phyloP scores from a whole-genome alignment of 148 eudicot genomes.

The Heliosperma pusillum region DNA sequence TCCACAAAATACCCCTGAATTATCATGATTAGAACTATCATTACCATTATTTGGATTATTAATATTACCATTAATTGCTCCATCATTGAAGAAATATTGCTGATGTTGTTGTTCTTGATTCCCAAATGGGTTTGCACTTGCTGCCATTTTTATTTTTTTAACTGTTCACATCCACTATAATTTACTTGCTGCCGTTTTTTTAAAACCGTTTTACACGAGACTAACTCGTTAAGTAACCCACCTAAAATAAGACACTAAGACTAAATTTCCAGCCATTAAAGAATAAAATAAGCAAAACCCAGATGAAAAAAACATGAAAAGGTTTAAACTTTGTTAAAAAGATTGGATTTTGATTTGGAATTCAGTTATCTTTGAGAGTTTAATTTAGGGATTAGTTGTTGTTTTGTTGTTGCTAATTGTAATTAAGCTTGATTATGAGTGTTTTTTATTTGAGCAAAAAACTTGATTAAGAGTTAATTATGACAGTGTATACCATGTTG shows the following conservation, averaged over 20 bases:
- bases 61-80: neutral
- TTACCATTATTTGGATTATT: neutral
- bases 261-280: conserved; percentile 30
- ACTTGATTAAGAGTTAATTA: too few relatives aligned
- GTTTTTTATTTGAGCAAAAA: too few relatives aligned
- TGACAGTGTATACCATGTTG: too few relatives aligned
- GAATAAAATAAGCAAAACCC: conserved; percentile 14
- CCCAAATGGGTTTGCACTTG: neutral
- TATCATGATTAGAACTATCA: neutral
- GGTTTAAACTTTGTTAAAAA: conserved; percentile 6
- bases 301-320: conserved; percentile 16
- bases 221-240: too few relatives aligned
- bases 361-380: neutral
- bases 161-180: too few relatives aligned
- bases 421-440: too few relatives aligned
- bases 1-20: conserved; percentile 35
- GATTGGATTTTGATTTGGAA: conserved; percentile 9
- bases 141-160: too few relatives aligned
- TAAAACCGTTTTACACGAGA: too few relatives aligned
- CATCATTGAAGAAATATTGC: conserved; percentile 35
- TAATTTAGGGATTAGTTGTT: too few relatives aligned
- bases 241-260: neutral
- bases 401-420: too few relatives aligned
- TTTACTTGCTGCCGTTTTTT: too few relatives aligned
- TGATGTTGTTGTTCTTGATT: conserved; percentile 33